A percentile compares a stretch with the other conserved stretches of the same genome.
Evolutionary conservation across 257 asterid species (phyloP).

Genomic region (Hygrophila difformis): DNA sequence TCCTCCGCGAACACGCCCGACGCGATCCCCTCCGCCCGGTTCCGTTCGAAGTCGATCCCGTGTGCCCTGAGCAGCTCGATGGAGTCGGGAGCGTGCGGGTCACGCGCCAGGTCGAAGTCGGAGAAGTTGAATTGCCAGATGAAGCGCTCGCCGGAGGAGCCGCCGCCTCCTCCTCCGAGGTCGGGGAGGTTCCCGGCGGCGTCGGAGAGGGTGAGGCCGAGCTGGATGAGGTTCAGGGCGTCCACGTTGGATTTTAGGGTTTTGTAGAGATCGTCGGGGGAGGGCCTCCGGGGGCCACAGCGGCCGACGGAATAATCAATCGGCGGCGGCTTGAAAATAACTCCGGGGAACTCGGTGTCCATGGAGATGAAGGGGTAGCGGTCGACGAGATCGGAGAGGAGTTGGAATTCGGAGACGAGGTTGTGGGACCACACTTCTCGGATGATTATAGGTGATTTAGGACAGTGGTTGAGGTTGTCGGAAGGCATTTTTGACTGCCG

Average conservation of each 20-base stretch:
- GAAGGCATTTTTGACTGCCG: slow-evolving; percentile 12
- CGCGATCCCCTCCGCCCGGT: slow-evolving; percentile 37
- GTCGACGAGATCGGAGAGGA: slow-evolving; percentile 38
- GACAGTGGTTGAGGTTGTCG: background rate
- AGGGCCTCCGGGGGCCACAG: background rate
- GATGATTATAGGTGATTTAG: slow-evolving; percentile 20
- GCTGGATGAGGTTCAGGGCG: slow-evolving; percentile 37
- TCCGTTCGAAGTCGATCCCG: slow-evolving; percentile 50
- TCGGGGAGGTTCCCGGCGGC: slow-evolving; percentile 41
- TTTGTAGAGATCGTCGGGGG: slow-evolving; percentile 37
- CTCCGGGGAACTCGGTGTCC: slow-evolving; percentile 81
- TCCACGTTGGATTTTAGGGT: slow-evolving; percentile 45
- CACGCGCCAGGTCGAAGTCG: slow-evolving; percentile 61
- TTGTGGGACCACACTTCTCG: slow-evolving; percentile 64
- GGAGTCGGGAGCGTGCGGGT: slow-evolving; percentile 57
- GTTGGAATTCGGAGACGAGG: slow-evolving; percentile 38
- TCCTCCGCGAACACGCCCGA: slow-evolving; percentile 46
- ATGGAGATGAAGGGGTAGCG: slow-evolving; percentile 45
- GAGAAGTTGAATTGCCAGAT: slow-evolving; percentile 80
- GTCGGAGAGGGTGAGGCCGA: slow-evolving; percentile 53
- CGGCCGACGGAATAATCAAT: too few relatives aligned
- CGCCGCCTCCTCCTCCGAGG: too few relatives aligned
- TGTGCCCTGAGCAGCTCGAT: slow-evolving; percentile 38
- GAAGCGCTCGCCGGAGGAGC: slow-evolving; percentile 16
- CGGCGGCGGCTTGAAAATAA: slow-evolving; percentile 25